A percentile compares a stretch with the other conserved stretches of the same genome.
Evolutionary conservation across 257 asterid genomes (phyloP).

Genomic region (Primulina eburnea): DNA sequence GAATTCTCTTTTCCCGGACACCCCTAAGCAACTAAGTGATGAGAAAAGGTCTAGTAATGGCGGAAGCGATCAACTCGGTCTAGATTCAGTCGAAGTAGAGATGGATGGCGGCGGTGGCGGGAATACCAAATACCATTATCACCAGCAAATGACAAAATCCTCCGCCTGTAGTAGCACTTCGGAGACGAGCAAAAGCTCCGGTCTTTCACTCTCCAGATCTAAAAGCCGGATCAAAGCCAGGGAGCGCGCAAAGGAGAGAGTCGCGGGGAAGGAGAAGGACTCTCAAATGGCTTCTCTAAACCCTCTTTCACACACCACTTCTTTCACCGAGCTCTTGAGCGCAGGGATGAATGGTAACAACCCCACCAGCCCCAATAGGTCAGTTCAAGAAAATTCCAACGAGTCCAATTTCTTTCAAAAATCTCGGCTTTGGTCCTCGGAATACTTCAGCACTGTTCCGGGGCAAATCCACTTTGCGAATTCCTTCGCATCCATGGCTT

Average conservation of each 20-base stretch:
- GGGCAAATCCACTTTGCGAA: conserved; percentile 33
- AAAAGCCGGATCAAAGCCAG: conserved; percentile 49
- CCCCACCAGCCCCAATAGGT: conserved; percentile 11
- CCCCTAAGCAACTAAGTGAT: conserved; percentile 60
- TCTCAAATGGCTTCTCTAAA: conserved; percentile 24
- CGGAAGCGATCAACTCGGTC: conserved; percentile 37
- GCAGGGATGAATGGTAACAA: conserved; percentile 34
- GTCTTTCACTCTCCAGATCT: conserved; percentile 55
- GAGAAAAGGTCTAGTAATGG: conserved; percentile 62
- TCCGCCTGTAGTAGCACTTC: conserved; percentile 47
- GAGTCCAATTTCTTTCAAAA: conserved; percentile 38
- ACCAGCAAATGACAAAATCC: conserved; percentile 30
- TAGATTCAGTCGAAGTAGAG: conserved; percentile 53
- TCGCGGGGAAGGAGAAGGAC: conserved; percentile 51
- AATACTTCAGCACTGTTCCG: conserved; percentile 39
- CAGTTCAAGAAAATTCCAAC: conserved; percentile 18
- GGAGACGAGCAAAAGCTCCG: conserved; percentile 48
- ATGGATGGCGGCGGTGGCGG: conserved; percentile 39
- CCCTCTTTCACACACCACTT: conserved; percentile 46
- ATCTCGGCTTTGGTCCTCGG: conserved; percentile 51
- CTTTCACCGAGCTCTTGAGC: conserved; percentile 54
- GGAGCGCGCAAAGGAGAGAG: conserved; percentile 51
- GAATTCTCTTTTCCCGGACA: conserved; percentile 47
- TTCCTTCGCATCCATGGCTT: conserved; percentile 26
- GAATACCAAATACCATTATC: conserved; percentile 27